Base-by-base conservation (phyloP, 2,329 filamentous ascomycete species). In the Fonsecaea pedrosoi region DNA sequence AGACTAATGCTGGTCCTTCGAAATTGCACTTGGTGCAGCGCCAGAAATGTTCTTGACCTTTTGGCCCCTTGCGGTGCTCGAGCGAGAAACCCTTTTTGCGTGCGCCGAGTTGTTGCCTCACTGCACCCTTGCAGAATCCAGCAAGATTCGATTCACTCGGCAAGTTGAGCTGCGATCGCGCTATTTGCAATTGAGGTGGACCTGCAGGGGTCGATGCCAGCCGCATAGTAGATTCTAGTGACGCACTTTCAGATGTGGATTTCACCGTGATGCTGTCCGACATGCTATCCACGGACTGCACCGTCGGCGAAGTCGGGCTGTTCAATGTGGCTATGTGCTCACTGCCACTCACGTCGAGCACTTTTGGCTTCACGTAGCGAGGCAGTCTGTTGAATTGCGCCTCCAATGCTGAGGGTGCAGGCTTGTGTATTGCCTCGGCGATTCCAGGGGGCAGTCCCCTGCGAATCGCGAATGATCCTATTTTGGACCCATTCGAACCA, bases 1-100 rank as follows among this genome's bases (percentile, higher is more conserved):
- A 67, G 40, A 72, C 65, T 21, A 70, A 62, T 54, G 78, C 72
- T 6, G 76, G 75, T 3, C 77, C 79, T 50, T 79, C 77, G 69
- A 82, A 83, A 50, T 74, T 75, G 70, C 82, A 83, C 62, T 78
- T 78, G 12, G 69, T 75, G 64, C 78, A 79, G 40, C 76, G 74
- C 73, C 80, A 81, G 62, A 75, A 77, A 42, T 60, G 67, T 30
- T 65, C 66, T 13, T 57, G 56, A 6, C 73, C 79, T 70, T 77
- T 77, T 58, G 75, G 67, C 54, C 65, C 67, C 48, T 67, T 75
- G 45, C 69, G 74, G 60, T 65, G 69, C 34, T 69, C 73, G 53
- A 71, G 62, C 8, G 60, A 72, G 69, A 81, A 76, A 2, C 78
- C 76, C 58, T 75, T 77, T 59, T 75, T 76, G 21, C 63, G 62